Evolutionary conservation across 1,284 basidiomycete species (phyloP).

Genomic region (Trametes hirsuta): DNA sequence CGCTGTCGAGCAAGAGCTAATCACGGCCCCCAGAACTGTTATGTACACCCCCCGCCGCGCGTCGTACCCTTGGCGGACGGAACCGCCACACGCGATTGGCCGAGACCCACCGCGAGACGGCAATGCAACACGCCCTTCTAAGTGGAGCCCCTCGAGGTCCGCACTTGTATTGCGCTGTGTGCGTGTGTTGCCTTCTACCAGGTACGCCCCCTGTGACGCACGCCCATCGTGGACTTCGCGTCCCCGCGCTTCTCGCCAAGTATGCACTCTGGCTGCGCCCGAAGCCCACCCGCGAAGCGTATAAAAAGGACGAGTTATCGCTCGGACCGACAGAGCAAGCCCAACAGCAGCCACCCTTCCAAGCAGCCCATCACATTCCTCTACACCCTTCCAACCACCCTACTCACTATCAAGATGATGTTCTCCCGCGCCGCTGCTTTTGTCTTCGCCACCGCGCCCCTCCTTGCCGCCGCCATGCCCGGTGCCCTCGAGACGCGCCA

Average conservation of each 20-base stretch:
- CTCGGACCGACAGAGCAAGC: slow-evolving; percentile 7
- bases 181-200: background rate
- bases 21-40: too few species aligned
- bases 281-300: background rate
- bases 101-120: background rate
- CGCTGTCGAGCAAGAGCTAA: too few species aligned
- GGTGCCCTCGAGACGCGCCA: slow-evolving; percentile 9
- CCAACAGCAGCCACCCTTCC: slow-evolving; percentile 4
- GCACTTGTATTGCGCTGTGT: background rate
- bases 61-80: background rate
- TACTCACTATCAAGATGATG: slow-evolving; percentile 8
- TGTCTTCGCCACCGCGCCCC: slow-evolving; percentile 8
- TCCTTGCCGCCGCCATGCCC: slow-evolving; percentile 26
- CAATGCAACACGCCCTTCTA: too few species aligned
- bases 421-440: slow-evolving; percentile 14
- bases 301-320: slow-evolving; percentile 5
- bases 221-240: background rate
- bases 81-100: background rate
- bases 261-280: too few species aligned
- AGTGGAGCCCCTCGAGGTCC: slow-evolving; percentile 5
- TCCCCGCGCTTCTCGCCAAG: too few species aligned
- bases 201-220: slow-evolving; percentile 5
- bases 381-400: background rate
- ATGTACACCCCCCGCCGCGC: too few species aligned
- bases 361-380: background rate